Base-by-base conservation (phyloP, 768 basidiomycete genomes). In the Tricholoma bakamatsutake region DNA sequence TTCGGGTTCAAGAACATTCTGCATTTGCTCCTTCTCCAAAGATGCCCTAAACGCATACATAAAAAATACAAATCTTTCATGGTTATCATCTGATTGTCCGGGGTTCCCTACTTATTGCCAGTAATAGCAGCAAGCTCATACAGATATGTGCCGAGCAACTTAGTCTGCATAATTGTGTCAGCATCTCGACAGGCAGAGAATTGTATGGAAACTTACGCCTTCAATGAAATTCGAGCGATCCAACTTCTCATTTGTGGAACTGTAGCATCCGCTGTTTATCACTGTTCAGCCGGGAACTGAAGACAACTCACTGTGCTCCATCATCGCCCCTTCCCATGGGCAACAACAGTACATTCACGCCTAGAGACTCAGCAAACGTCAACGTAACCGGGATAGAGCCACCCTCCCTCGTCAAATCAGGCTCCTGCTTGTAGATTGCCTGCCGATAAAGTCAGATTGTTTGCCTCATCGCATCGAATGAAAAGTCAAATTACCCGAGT, bases 291-390 rank as follows among this genome's bases (percentile, higher is more conserved):
- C 21, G 15, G 2, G 18, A 47, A 39, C 31, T 24, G 21, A 35
- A 28, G 24, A 4, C 13, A 18, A 82, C 88, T 60, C 65, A 92
- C 87, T 93, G 92, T 40, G 93, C 90, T 62, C 95, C 96, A 60
- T 98, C 96, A 65, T 98, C 93, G 2, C 91, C 90, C 50, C 95
- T 79, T 2, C 93, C 93, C 87, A 96, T 95, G 0, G 94, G 96
- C 28, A 98, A 76, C 17, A 98, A 74, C 55, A 95, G 69, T 8
- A 97, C 91, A 64, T 94, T 97, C 54, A 93, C 87, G 11, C 83
- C 83, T 46, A 97, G 74, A 43, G 82, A 82, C 66, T 97, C 92
- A 9, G 94, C 92, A 67, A 98, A 96, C 1, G 93, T 95, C 55
- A 98, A 78, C 4, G 93, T 95, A 30, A 96, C 90, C 0, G 94